Evolutionary conservation across 2,329 filamentous ascomycete genomes (phyloP), one percentile per base, ranked within the genome.

Genomic region (Scopulariopsis brevicaulis): DNA sequence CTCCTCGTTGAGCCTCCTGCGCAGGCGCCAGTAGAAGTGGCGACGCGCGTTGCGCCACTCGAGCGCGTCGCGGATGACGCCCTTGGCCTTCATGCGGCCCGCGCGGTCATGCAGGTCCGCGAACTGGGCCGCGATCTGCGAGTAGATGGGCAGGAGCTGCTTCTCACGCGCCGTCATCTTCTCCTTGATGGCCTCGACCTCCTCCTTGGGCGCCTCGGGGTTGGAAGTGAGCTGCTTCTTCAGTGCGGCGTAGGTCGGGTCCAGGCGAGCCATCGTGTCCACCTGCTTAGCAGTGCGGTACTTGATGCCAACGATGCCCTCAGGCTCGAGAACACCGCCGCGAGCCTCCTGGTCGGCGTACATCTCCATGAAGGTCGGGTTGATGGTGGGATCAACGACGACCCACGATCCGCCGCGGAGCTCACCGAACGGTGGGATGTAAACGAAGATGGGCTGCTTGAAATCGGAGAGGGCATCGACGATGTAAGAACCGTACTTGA

Each of bases 11-110:
- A 99, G 81, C 75, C 94, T 85, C 70, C 94, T 89, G 73, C 95
- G 92, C 62, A 96, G 86, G 74, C 94, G 93, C 94, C 95, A 99
- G 87, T 97, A 99, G 81, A 99, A 97, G 89, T 94, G 97, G 69
- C 93, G 87, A 63, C 94, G 87, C 11, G 93, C 86, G 66, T 96
- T 88, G 70, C 83, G 80, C 94, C 93, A 97, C 67, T 87, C 82
- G 48, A 99, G 81, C 14, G 85, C 77, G 66, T 89, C 83, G 62
- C 94, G 90, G 67, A 99, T 96, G 59, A 88, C 86, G 62, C 91
- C 88, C 85, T 99, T 99, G 73, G 94, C 94, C 78, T 96, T 84
- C 94, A 99, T 99, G 74, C 94, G 90, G 60, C 92, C 94, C 51
- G 94, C 87, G 53, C 94, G 92, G 73, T 99, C 94, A 77, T 99